A percentile compares a stretch with the other conserved stretches of the same genome.
Conservation (phyloP, 495 filamentous ascomycete species). For the Hyaloscypha finlandica region DNA sequence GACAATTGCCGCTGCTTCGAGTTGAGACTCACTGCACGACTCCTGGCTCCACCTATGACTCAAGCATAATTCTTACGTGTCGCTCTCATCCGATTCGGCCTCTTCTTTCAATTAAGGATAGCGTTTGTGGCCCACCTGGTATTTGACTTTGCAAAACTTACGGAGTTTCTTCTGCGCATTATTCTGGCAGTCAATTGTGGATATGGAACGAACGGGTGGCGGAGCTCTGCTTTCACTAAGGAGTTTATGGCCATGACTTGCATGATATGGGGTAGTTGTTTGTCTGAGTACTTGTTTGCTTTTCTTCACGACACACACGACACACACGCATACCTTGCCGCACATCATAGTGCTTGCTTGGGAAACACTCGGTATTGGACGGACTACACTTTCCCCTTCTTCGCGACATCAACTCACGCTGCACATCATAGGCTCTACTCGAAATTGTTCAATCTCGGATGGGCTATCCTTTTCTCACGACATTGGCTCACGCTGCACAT, state of each 20-base stretch:
- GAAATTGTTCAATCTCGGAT: too few relatives aligned
- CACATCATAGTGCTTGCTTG: too few relatives aligned
- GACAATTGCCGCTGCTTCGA: background rate
- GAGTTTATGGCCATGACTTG: background rate
- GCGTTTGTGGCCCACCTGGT: background rate
- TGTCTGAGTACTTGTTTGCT: background rate
- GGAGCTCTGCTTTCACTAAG: background rate
- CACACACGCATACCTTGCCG: background rate
- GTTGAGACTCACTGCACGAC: background rate
- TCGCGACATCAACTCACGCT: background rate
- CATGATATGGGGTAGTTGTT: background rate
- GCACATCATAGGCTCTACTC: background rate
- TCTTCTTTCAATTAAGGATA: background rate
- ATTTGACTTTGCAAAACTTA: background rate
- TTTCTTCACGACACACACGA: background rate
- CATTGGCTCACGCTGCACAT: too few relatives aligned
- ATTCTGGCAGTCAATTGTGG: background rate
- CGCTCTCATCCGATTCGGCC: background rate
- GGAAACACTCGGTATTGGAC: too few relatives aligned
- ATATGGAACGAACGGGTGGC: background rate
- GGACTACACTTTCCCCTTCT: too few relatives aligned
- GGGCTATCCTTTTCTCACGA: too few relatives aligned
- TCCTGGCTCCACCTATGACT: background rate
- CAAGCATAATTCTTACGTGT: background rate
- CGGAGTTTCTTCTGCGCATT: background rate